Percentiles rank a stretch among this genome's conserved stretches.
These are phyloP conservation scores for Xylariaceae sp. DNA, from an alignment of 2,329 filamentous ascomycete species.

Conservation along the genomic window DNA sequence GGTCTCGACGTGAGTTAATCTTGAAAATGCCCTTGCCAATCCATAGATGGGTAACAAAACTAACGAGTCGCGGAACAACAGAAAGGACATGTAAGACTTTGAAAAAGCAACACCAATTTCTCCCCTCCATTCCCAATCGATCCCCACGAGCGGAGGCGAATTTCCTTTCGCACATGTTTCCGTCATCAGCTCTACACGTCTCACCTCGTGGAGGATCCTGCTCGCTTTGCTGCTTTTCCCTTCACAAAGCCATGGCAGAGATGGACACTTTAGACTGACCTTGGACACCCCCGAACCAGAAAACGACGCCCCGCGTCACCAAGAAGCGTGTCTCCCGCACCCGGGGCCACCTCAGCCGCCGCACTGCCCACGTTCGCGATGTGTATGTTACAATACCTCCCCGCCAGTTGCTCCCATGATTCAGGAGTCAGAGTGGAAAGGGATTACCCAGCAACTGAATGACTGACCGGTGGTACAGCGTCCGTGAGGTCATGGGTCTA, in stretches of 20 bases:
- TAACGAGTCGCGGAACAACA: slow-evolving; percentile 9
- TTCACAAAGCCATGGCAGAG: slow-evolving; percentile 31
- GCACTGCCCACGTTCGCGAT: slow-evolving; percentile 93
- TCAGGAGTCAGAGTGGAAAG: neutral
- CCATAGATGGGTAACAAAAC: neutral
- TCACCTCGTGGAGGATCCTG: slow-evolving; percentile 73
- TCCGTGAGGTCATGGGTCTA: slow-evolving; percentile 95
- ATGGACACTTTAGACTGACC: slow-evolving; percentile 56
- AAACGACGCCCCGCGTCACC: slow-evolving; percentile 72
- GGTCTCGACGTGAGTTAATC: slow-evolving; percentile 19
- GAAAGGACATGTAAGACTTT: slow-evolving; percentile 22
- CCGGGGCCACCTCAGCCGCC: slow-evolving; percentile 96
- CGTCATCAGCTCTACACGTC: slow-evolving; percentile 38
- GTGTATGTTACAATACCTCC: slow-evolving; percentile 39
- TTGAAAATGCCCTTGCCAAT: neutral
- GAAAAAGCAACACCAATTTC: slow-evolving; percentile 2
- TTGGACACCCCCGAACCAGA: slow-evolving; percentile 47
- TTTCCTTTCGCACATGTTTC: slow-evolving; percentile 9
- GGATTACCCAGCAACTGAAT: slow-evolving; percentile 1
- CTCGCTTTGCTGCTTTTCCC: slow-evolving; percentile 34
- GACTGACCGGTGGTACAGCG: slow-evolving; percentile 32
- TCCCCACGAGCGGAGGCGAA: slow-evolving; percentile 5
- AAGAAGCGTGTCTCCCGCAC: slow-evolving; percentile 76
- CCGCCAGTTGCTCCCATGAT: neutral
- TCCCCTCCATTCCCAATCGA: slow-evolving; percentile 7